phyloP scores from a whole-genome alignment of 2,329 filamentous ascomycete species.

The Clarireedia homoeocarpa region DNA sequence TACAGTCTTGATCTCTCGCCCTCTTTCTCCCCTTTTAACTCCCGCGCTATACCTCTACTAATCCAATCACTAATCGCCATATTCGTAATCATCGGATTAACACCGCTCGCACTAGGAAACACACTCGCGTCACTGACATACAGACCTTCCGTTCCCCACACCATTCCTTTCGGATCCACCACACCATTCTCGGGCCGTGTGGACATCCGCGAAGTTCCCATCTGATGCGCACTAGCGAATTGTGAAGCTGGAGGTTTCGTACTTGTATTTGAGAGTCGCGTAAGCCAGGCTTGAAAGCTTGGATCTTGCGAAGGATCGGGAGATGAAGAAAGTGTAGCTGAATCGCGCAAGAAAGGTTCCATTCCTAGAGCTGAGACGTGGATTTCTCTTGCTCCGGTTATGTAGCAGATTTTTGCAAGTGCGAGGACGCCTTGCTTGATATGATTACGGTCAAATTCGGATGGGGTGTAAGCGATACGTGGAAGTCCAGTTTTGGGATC shows the following conservation, averaged over 20 bases:
- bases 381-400: conserved; percentile 75
- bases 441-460: conserved; percentile 63
- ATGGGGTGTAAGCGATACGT: conserved; percentile 62
- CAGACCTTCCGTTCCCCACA: conserved; percentile 59
- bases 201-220: conserved; percentile 71
- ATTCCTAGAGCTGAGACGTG: conserved; percentile 55
- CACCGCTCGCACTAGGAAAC: conserved; percentile 68
- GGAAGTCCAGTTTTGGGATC: conserved; percentile 60
- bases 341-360: conserved; percentile 46
- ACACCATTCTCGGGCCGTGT: conserved; percentile 40
- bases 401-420: conserved; percentile 68
- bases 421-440: conserved; percentile 65
- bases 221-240: conserved; percentile 72
- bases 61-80: conserved; percentile 66
- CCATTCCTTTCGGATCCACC: conserved; percentile 48
- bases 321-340: not conserved
- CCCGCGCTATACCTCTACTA: conserved; percentile 46
- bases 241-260: conserved; percentile 16
- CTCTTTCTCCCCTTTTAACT: conserved; percentile 28
- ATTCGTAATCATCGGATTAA: conserved; percentile 74
- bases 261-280: conserved; percentile 10
- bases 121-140: conserved; percentile 70
- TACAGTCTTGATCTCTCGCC: conserved; percentile 12
- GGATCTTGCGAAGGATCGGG: conserved; percentile 38
- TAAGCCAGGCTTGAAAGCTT: conserved; percentile 55